These are phyloP conservation scores for Petunia axillaris DNA, from an alignment of 257 asterid species.

Conservation along the genomic window DNA sequence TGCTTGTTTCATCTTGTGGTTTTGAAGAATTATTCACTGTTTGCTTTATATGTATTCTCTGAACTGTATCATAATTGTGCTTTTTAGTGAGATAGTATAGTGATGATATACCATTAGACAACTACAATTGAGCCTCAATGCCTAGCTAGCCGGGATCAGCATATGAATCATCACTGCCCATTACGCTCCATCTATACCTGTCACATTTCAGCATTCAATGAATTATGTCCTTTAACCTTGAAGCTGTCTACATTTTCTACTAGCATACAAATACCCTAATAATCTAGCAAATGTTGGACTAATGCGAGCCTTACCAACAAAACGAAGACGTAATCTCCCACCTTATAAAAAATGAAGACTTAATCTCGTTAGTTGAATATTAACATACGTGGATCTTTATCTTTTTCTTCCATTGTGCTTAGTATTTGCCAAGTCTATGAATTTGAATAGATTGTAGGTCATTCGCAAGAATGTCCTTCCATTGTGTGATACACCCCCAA, in stretches of 20 bases:
- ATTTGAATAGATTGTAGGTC: neutral
- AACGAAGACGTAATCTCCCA: too few relatives aligned
- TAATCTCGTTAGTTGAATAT: neutral
- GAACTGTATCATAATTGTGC: neutral
- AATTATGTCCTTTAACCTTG: neutral
- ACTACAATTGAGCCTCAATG: neutral
- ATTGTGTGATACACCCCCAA: neutral
- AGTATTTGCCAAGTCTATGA: neutral
- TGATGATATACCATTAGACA: too few relatives aligned
- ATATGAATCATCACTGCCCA: neutral
- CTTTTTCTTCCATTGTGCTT: conserved; percentile 13
- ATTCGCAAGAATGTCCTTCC: neutral
- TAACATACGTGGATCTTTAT: neutral
- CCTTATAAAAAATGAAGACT: neutral
- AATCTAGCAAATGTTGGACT: neutral
- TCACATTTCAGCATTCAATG: neutral
- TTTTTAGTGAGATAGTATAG: neutral
- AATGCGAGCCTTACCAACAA: neutral
- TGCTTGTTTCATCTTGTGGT: conserved; percentile 13
- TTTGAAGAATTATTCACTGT: neutral
- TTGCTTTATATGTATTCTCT: neutral
- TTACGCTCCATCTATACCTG: neutral
- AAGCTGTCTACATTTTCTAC: neutral
- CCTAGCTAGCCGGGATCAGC: neutral
- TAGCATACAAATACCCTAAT: neutral